Conservation (phyloP, 306 rosid genomes). For the barrel medic (Medicago truncatula) region DNA sequence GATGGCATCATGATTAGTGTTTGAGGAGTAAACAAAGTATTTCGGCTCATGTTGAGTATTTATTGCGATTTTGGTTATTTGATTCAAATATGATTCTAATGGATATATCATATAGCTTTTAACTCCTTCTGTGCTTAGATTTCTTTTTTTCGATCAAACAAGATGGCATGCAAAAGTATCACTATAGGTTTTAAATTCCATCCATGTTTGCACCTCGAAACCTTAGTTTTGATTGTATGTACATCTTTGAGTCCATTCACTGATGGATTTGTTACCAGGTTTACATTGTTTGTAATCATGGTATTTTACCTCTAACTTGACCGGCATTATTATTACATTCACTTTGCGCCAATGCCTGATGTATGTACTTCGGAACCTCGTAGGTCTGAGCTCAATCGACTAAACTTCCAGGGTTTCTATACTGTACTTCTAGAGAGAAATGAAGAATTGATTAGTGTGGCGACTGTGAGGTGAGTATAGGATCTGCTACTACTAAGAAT, state of each 20-base stretch:
- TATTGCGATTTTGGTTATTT: background rate
- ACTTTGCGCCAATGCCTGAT: conserved; percentile 1
- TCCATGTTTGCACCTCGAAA: background rate
- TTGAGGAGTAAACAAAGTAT: conserved; percentile 12
- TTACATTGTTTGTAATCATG: conserved; percentile 6
- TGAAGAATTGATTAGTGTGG: conserved; percentile 81
- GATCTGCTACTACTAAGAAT: conserved; percentile 28
- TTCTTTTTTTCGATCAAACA: background rate
- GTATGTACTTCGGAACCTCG: conserved; percentile 39
- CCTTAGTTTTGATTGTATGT: background rate
- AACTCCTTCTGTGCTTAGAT: conserved; percentile 7
- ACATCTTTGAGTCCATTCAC: background rate
- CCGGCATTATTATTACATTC: conserved; percentile 15
- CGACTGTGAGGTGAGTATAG: conserved; percentile 72
- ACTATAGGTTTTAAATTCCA: background rate
- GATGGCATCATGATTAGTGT: conserved; percentile 27
- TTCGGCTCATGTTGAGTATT: background rate
- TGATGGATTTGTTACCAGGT: conserved; percentile 17
- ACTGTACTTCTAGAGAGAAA: conserved; percentile 70
- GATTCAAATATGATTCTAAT: background rate
- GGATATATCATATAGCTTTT: background rate
- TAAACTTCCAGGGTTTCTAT: conserved; percentile 79
- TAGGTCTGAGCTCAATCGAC: conserved; percentile 77
- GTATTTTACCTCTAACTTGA: background rate
- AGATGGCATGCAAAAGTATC: background rate